Base-by-base conservation (phyloP, 2,329 filamentous ascomycete species). In the Monilinia fructigena region DNA sequence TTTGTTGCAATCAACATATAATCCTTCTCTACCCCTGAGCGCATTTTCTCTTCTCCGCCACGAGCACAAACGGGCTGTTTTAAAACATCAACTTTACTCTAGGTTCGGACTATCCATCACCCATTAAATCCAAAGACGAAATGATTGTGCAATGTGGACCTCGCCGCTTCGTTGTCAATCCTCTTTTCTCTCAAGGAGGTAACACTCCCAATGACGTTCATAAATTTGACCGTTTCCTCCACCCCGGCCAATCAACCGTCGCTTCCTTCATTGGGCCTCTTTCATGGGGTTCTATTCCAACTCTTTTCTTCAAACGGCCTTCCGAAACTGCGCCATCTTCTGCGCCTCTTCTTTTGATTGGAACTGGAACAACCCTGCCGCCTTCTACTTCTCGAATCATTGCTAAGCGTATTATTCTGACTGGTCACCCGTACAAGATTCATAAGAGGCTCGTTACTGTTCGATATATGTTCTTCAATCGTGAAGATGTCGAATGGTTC, bases 391-490 rank as follows among this genome's bases (percentile, higher is more conserved):
- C 76, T 74, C 89, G 95, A 50, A 89, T 99, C 66, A 87, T 99
- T 68, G 93, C 94, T 74, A 99, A 99, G 81, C 89, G 95, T 63
- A 88, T 96, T 72, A 91, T 98, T 70, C 84, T 99, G 66, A 97
- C 95, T 0, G 96, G 95, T 20, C 94, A 99, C 76, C 95, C 96
- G 0, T 97, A 92, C 84, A 97, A 99, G 81, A 99, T 99, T 77
- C 92, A 99, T 86, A 97, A 97, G 85, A 93, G 90, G 79, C 83
- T 99, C 31, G 95, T 99, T 68, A 99, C 96, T 0, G 89, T 99
- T 56, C 89, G 95, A 40, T 99, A 99, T 85, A 99, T 99, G 96
- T 99, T 99, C 85, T 99, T 99, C 87, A 96, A 94, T 82, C 83
- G 90, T 59, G 92, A 94, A 74, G 96, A 99, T 71, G 92, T 99